Percentiles rank a stretch among this genome's conserved stretches.
phyloP scores from a whole-genome alignment of 2,329 filamentous ascomycete genomes.

The Trichoderma sp. region DNA sequence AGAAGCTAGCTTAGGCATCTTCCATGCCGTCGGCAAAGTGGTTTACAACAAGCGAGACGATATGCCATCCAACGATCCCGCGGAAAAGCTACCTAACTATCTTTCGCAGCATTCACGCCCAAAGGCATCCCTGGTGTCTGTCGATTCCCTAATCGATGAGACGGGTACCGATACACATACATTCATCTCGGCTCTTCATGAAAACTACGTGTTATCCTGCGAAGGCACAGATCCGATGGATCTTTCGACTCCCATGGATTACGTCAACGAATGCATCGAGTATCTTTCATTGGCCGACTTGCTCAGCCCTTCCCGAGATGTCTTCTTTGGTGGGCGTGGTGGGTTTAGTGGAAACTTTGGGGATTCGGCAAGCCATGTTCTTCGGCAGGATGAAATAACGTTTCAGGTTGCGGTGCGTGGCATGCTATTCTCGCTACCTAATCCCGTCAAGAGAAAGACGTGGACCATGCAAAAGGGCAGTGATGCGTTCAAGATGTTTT shows the following conservation, averaged over 20 bases:
- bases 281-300: conserved; percentile 84
- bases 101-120: conserved; percentile 56
- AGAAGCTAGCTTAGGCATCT: conserved; percentile 87
- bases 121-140: conserved; percentile 61
- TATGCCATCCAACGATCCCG: conserved; percentile 39
- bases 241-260: conserved; percentile 64
- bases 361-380: conserved; percentile 64
- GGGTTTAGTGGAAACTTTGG: conserved; percentile 43
- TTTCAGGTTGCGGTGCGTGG: conserved; percentile 90
- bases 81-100: conserved; percentile 58
- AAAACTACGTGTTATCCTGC: conserved; percentile 90
- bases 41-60: conserved; percentile 91
- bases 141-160: conserved; percentile 83
- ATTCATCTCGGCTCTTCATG: conserved; percentile 85
- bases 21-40: conserved; percentile 93
- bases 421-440: conserved; percentile 77
- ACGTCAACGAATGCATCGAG: conserved; percentile 80
- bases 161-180: conserved; percentile 89
- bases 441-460: conserved; percentile 73
- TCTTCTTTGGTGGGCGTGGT: conserved; percentile 62
- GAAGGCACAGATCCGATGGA: conserved; percentile 51
- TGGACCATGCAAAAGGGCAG: conserved; percentile 41
- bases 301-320: conserved; percentile 68
- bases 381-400: conserved; percentile 90
- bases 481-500: conserved; percentile 86